Base-by-base conservation (phyloP, 2,329 filamentous ascomycete genomes). In the Diaporthe sp. region DNA sequence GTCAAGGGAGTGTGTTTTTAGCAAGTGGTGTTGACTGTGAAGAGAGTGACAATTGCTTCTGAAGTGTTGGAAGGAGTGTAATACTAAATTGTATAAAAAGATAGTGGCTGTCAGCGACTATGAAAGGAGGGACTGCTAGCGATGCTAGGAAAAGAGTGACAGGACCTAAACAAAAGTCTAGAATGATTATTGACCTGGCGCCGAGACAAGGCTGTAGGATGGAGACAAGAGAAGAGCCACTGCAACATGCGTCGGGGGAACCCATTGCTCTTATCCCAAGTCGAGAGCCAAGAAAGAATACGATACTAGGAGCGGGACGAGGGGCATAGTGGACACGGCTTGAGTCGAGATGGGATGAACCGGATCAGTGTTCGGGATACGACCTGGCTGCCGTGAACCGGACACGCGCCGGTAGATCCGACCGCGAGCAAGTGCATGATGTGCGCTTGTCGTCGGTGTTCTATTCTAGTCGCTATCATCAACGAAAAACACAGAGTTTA, bases 341-440 rank as follows among this genome's bases (percentile, higher is more conserved):
- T 68, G 65, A 68, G 47, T 68, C 47, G 65, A 68, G 47, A 68
- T 53, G 47, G 65, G 31, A 68, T 37, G 65, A 68, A 68, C 65
- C n/a, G 63, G 44, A 20, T 39, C 47, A 53, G 47, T 39, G 13
- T 53, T 20, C 47, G 22, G 44, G 31, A 28, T 28, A 28, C 65
- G 47, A 37, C 20, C 7, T 12, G 31, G 17, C 31, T 39, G 13
- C 31, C n/a, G 22, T 39, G 31, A 53, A 22, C 31, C 63, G 63
- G 65, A 39, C 47, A 25, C 63, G 47, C 34, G 47, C 47, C 65
- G 22, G 4, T 47, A 22, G 34, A 37, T 22, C 31, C 22, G 65
- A 25, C 47, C 47, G 65, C 25, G 47, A 37, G 13, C 22, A 39
- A 34, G 25, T 6, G 31, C 65, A 68, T 53, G 65, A 68, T 67